Evolutionary conservation across 495 filamentous ascomycete species (phyloP), one percentile per base, ranked within the genome.

Genomic region (Penicillium samsonianum): DNA sequence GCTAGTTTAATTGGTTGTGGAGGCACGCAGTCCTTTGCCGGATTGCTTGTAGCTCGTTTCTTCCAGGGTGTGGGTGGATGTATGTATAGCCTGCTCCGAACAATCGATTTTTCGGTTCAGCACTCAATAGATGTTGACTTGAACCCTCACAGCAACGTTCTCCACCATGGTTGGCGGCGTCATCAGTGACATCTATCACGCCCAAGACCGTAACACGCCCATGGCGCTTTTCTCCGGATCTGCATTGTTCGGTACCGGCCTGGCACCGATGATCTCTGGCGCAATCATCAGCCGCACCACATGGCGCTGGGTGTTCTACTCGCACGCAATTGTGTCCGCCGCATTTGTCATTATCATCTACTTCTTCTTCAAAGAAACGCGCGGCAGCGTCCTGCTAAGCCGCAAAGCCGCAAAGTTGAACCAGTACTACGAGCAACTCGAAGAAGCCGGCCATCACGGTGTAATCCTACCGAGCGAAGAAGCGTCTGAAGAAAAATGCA

Each of bases 81-180:
- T 78, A 75, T 23, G 74, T 67, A 37, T 62, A 35, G 3, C 45
- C 11, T 45, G 4, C 19, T 10, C 42, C 12, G 20, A 43, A 23
- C 1, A 12, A 4, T 25, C 10, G 5, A 25, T 25, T 25, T 10
- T 16, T 14, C 12, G 11, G 7, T n/a, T 16, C 22, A 1, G 8
- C 25, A 12, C 20, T 22, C 11, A 2, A 12, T 25, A 17, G 8
- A 12, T n/a, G 30, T 19, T 41, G 23, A 53, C 50, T 31, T 14
- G n/a, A n/a, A 8, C 5, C 12, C 1, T 17, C 20, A 11, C 62
- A 69, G 67, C 84, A 2, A 93, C 92, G 0, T 96, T 96, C 67
- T 88, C 84, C 5, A 95, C 91, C 12, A 93, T 96, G 87, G 90
- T 96, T 3, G 93, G 93, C 33, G 93, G 93, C 0, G 89, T 97